Conservation (phyloP, 2,329 filamentous ascomycete genomes). For the Zymoseptoria brevis region DNA sequence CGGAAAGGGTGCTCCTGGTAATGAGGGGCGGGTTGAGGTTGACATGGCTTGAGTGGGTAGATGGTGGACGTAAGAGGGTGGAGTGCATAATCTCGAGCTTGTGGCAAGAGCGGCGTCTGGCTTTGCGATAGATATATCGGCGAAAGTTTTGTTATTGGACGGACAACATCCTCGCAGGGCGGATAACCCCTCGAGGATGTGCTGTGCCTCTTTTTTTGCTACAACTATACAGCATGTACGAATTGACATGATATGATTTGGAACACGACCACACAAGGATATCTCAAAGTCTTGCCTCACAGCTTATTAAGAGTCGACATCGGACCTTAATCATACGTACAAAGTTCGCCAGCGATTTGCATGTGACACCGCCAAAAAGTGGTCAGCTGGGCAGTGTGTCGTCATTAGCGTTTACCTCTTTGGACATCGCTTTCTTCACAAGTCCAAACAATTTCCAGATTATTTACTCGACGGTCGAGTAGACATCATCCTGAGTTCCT, state of each 20-base stretch:
- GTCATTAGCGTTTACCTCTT: not conserved
- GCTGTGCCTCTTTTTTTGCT: not conserved
- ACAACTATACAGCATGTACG: not conserved
- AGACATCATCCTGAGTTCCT: not conserved
- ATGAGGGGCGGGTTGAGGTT: slow-evolving; percentile 85
- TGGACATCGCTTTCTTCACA: not conserved
- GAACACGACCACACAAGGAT: not conserved
- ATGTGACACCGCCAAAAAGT: not conserved
- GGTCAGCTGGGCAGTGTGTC: not conserved
- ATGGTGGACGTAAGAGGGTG: not conserved
- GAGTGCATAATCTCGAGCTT: not conserved
- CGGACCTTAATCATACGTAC: not conserved
- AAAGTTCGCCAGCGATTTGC: not conserved
- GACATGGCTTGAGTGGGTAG: slow-evolving; percentile 49
- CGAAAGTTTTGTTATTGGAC: not conserved
- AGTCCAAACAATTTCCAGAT: not conserved
- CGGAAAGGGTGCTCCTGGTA: slow-evolving; percentile 59
- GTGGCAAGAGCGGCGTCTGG: not conserved
- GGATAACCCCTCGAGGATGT: not conserved
- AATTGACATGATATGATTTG: not conserved
- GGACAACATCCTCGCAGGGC: not conserved
- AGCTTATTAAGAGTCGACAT: not conserved
- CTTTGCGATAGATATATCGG: not conserved
- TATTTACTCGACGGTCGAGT: not conserved
- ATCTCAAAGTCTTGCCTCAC: not conserved